Evolutionary conservation across 2,329 filamentous ascomycete species (phyloP), one percentile per base, ranked within the genome.

Genomic region (Teratosphaeria nubilosa): DNA sequence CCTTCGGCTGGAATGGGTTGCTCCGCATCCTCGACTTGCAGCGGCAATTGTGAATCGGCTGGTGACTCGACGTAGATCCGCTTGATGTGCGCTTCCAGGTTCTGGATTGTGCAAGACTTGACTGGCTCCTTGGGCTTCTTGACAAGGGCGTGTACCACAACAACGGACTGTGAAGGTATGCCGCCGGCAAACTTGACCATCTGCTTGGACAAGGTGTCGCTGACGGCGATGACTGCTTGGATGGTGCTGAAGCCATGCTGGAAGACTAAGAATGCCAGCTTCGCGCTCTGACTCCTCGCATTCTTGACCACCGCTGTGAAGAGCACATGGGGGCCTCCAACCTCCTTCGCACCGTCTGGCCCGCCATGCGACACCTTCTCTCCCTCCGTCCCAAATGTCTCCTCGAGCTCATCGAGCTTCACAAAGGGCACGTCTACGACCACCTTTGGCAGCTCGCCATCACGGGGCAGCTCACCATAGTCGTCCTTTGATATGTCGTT

Each of bases 161-260:
- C 63, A 66, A 88, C 91, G 66, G 87, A 90, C 79, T 96, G 92
- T 52, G 86, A 80, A 69, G 84, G 87, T 65, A 96, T 76, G 51
- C 78, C 81, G 53, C 83, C 84, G 54, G 87, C 85, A 84, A 88
- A 97, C 77, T 97, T 97, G 71, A 96, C 89, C 92, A 97, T 97
- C 75, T 89, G 53, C 72, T 86, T 86, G 84, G 68, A 90, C 83
- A 70, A 79, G 16, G 60, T 75, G 57, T 75, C 75, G 63, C 74
- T 83, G 54, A 84, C 86, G 20, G 82, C 80, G 16, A 90, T 78
- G 41, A 96, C 86, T 55, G 87, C 90, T 77, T 96, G 91, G 45
- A 96, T 86, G 27, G 86, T 87, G 79, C 87, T 86, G 68, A 85
- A 82, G 60, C 82, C 78, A 72, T 88, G 85, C 73, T 90, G 83